These are phyloP conservation scores for Durotheca rogersii DNA, from an alignment of 495 filamentous ascomycete genomes.

Conservation along the genomic window DNA sequence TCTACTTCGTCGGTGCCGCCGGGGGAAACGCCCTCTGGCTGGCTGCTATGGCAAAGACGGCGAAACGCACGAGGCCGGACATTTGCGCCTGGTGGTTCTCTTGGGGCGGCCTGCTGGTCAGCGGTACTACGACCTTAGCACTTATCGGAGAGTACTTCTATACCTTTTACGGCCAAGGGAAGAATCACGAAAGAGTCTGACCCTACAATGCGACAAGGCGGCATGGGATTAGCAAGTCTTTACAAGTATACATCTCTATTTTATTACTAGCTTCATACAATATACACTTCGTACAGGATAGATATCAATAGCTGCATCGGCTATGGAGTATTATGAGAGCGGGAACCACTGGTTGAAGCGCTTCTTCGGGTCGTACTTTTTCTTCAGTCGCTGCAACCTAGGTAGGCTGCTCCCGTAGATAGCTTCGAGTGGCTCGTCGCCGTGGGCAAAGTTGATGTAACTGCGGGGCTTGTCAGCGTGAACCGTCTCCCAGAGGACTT, in stretches of 20 bases:
- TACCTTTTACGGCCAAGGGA: too few species aligned
- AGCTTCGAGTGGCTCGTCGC: conserved; percentile 40
- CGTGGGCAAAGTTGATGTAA: conserved; percentile 46
- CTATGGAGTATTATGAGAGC: background rate
- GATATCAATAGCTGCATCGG: too few species aligned
- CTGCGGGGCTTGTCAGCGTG: conserved; percentile 3
- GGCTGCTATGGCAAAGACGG: conserved; percentile 6
- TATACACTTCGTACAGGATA: too few species aligned
- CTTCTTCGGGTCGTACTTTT: conserved; percentile 43
- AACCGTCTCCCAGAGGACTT: too few species aligned
- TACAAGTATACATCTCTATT: too few species aligned
- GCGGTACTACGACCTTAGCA: conserved; percentile 8
- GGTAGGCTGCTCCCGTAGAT: conserved; percentile 35
- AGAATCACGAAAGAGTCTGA: too few species aligned
- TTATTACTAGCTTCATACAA: too few species aligned
- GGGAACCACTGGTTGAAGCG: conserved; percentile 35
- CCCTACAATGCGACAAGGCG: too few species aligned
- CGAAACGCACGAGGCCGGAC: conserved; percentile 2
- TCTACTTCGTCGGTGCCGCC: conserved; percentile 1
- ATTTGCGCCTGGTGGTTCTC: conserved; percentile 6
- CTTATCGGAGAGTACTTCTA: background rate
- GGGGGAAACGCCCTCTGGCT: conserved; percentile 10
- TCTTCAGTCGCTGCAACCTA: conserved; percentile 37
- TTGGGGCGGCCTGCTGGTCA: conserved; percentile 6
- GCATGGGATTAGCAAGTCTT: too few species aligned